Evolutionary conservation across 805 yeast genomes (phyloP).

Genomic region (Nakazawaea siamensis): DNA sequence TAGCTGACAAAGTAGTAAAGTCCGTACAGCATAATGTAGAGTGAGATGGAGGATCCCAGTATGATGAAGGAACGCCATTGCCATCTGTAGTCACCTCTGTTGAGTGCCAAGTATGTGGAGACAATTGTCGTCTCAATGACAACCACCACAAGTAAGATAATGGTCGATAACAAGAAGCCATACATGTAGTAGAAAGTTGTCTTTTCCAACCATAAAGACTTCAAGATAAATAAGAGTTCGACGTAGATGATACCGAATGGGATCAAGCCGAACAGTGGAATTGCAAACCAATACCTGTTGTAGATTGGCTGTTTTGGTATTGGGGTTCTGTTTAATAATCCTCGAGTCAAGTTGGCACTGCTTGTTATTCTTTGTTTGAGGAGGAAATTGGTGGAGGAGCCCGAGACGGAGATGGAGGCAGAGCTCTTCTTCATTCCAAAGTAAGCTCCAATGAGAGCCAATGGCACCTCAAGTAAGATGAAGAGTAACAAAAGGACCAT

Average conservation of each 20-base stretch:
- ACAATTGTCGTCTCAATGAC: constrained; percentile 67
- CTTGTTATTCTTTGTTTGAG: not conserved
- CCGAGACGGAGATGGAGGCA: constrained; percentile 1
- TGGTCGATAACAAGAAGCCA: constrained; percentile 64
- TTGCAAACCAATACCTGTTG: constrained; percentile 22
- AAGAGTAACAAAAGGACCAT: constrained; percentile 51
- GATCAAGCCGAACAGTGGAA: constrained; percentile 54
- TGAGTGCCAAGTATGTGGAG: constrained; percentile 55
- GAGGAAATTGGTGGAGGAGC: constrained; percentile 5
- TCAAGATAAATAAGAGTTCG: constrained; percentile 64
- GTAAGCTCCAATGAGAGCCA: constrained; percentile 67
- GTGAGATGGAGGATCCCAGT: constrained; percentile 61
- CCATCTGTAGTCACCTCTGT: constrained; percentile 51
- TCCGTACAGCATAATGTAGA: constrained; percentile 62
- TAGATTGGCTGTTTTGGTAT: constrained; percentile 30
- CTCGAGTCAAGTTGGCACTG: not conserved
- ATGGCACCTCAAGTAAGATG: constrained; percentile 62
- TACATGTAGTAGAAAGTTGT: constrained; percentile 73
- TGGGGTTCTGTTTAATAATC: constrained; percentile 11
- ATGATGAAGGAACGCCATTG: constrained; percentile 75
- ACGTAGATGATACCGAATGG: constrained; percentile 81
- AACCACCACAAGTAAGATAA: constrained; percentile 49
- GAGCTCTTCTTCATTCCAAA: constrained; percentile 20
- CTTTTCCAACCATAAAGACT: constrained; percentile 74
- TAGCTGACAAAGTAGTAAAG: constrained; percentile 53